Evolutionary conservation across 2,329 filamentous ascomycete genomes (phyloP), one percentile per base, ranked within the genome.

Genomic region (Escovopsis weberi): DNA sequence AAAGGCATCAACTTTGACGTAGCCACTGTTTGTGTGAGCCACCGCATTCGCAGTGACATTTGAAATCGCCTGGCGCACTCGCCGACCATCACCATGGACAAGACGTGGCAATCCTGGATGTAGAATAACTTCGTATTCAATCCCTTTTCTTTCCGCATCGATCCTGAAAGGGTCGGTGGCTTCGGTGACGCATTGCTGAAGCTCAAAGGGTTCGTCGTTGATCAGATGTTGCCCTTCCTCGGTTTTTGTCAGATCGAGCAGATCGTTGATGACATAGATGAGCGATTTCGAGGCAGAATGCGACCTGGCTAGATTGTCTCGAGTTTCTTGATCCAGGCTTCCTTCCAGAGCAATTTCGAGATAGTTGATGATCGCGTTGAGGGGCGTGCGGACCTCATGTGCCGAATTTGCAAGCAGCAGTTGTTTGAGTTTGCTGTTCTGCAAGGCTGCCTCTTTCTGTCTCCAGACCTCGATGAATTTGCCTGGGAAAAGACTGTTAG

Each of bases 291-390:
- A 94, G 4, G 87, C 87, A 1, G 86, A 93, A 56, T 94, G 85
- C 1, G 87, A 94, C 50, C 79, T 82, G 1, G 82, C 73, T 6
- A 94, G 65, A 46, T 91, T 93, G 5, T 94, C 87, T 18, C 88
- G 70, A 0, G 85, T 94, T 55, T 94, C 87, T 12, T 75, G 66
- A 48, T 94, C 87, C 3, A 94, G 65, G 0, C 69, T 65, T 0
- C 86, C 85, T 61, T 94, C 87, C 1, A 94, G 64, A 0, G 87
- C 87, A 49, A 94, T 94, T 52, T 94, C 87, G 1, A 94, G 72
- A 51, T 93, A 94, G 52, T 94, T 94, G 60, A 94, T 93, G 53
- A 94, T 94, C 12, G 87, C 87, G 54, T 94, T 94, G 2, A 94
- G 64, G 0, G 87, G 87, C 0, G 87, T 94, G 40, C 88, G 80